Evolutionary conservation across 495 filamentous ascomycete genomes (phyloP), one percentile per base, ranked within the genome.

Genomic region (Achaetomiella virescens): DNA sequence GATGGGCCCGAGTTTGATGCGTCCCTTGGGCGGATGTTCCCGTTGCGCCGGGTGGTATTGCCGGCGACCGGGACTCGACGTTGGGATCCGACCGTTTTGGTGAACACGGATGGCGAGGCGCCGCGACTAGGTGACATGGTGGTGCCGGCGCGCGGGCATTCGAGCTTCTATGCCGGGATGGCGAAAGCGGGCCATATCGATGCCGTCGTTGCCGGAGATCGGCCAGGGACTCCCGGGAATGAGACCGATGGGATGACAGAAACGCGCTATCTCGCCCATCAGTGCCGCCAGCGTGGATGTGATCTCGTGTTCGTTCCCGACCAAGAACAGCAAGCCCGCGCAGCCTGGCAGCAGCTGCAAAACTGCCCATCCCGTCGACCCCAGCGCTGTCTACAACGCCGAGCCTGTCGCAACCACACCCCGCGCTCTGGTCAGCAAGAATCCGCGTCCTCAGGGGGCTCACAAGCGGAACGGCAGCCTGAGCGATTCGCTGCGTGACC

Each of bases 401-500:
- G 76, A 72, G 40, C 73, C 71, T 38, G 67, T 81, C 46, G 79
- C 78, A 29, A 71, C 70, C 18, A 81, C 78, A 10, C 78, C 79
- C 6, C 75, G 74, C 43, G 72, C 78, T 17, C 66, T 81, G 4
- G 72, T 71, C n/a, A 76, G 76, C 49, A 81, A 81, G 54, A 73
- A 76, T 20, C 72, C 76, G 37, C 77, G 78, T 15, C 72, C 74
- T 9, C 67, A 72, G 20, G 66, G 65, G 8, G 64, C 71, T 3
- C 78, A 82, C 61, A 77, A 74, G 61, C 71, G 79, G 15, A 81
- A 78, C 57, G 74, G 70, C 38, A 81, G 79, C 61, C 68, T 96
- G 56, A 90, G 87, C 1, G 93, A 98, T 66, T 95, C 93, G 3
- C 75, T 92, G 53, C 79, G 91, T 64, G 91, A 96, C 10, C 85